Percentiles rank a stretch among this genome's conserved stretches.
These are phyloP conservation scores for Cutaneotrichosporon sp. DNA, from an alignment of 1,284 basidiomycete species.

Conservation along the genomic window DNA sequence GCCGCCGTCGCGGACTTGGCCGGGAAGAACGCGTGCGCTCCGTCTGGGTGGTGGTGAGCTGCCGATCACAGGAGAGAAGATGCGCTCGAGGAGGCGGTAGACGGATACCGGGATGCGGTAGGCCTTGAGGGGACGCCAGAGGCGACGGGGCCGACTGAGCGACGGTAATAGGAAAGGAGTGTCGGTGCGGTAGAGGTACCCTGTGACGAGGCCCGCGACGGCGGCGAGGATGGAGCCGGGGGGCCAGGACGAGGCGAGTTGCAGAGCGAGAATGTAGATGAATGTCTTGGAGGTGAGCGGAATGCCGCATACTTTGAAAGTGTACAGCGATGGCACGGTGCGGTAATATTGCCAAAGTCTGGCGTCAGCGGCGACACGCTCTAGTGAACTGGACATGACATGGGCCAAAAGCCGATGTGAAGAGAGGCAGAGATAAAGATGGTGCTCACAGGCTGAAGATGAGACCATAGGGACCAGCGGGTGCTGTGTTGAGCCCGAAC, in stretches of 20 bases:
- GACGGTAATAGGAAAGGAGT: slow-evolving; percentile 51
- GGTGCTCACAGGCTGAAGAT: slow-evolving; percentile 48
- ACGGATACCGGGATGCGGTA: slow-evolving; percentile 64
- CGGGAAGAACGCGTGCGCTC: slow-evolving; percentile 59
- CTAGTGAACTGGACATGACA: no score
- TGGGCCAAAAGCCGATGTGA: not conserved
- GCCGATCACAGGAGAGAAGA: slow-evolving; percentile 62
- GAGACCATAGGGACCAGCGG: slow-evolving; percentile 67
- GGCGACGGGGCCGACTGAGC: slow-evolving; percentile 26
- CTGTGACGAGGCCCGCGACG: slow-evolving; percentile 61
- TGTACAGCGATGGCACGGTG: slow-evolving; percentile 69
- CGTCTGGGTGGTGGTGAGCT: slow-evolving; percentile 57
- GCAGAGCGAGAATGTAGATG: slow-evolving; percentile 59
- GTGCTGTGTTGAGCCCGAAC: slow-evolving; percentile 64
- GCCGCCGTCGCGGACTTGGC: slow-evolving; percentile 39
- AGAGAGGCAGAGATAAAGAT: not conserved
- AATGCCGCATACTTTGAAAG: slow-evolving; percentile 69
- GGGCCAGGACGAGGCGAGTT: slow-evolving; percentile 65
- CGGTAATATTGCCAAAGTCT: slow-evolving; percentile 75
- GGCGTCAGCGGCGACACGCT: no score
- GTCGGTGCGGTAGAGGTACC: slow-evolving; percentile 74
- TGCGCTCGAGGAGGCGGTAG: slow-evolving; percentile 54
- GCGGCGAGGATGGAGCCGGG: slow-evolving; percentile 62
- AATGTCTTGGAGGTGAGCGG: slow-evolving; percentile 69
- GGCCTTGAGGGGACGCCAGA: slow-evolving; percentile 55